Evolutionary conservation across 2,329 filamentous ascomycete species (phyloP), one percentile per base, ranked within the genome.

Genomic region (Fonsecaea erecta): DNA sequence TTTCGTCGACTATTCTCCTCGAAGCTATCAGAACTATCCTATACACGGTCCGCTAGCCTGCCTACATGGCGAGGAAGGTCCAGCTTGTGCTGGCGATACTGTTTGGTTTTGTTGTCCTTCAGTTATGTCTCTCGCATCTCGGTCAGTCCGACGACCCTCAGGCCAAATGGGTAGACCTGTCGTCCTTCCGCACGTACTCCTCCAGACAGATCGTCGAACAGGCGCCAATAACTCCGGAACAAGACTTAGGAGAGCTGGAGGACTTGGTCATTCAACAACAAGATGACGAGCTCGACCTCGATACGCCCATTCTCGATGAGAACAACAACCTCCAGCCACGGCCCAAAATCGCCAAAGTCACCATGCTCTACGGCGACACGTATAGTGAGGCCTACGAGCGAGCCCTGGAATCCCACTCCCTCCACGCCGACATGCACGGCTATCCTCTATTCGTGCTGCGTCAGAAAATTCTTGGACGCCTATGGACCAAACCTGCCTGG

Each of bases 401-500:
- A 14, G 77, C 77, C 7, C 63, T 79, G 28, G 67, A 72, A 28
- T 76, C 70, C 21, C 77, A 79, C 59, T 61, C 70, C 52, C 66
- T 71, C 32, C 76, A 78, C 54, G 75, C 76, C 11, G 61, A 72
- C 40, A 57, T 71, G 55, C 75, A 77, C 70, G 74, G 74, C 2
- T 79, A 80, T 52, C 71, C 72, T 8, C 73, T 75, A 69, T 60
- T 72, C 46, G 71, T 78, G 1, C 67, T 79, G 34, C 70, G 74
- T 6, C 51, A 53, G n/a, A 51, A 40, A 5, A 11, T 60, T 8
- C 40, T 24, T 11, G 32, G 37, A 16, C 28, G 48, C 8, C 34
- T 51, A 3, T 67, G 62, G 62, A 63, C 55, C 26, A 74, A 74
- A 63, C 67, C 71, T 24, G 58, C 68, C 18, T 73, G 70, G 46